Evolutionary conservation across 345 rosid genomes (phyloP).

Genomic region (Camelina laxa): DNA sequence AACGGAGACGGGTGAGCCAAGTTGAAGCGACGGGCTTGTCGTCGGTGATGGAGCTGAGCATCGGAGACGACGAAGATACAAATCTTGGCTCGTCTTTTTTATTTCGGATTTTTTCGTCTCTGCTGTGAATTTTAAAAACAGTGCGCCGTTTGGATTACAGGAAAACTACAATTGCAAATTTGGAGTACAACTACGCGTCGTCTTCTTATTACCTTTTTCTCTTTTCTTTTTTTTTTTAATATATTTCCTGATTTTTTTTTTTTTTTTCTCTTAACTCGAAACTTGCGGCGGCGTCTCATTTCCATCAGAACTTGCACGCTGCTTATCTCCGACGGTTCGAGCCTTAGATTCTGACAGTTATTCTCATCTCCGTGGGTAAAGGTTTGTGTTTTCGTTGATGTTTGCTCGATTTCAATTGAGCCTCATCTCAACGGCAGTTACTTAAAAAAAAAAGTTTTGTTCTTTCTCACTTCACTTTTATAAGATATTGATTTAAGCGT

Average conservation of each 20-base stretch:
- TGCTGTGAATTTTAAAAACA: constrained; percentile 17
- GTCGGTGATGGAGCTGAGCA: constrained; percentile 69
- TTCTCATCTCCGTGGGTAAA: not conserved
- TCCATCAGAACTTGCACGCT: not conserved
- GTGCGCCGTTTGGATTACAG: constrained; percentile 39
- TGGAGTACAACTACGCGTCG: constrained; percentile 32
- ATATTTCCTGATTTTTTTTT: not conserved
- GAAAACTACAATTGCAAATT: constrained; percentile 20
- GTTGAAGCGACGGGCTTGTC: constrained; percentile 60
- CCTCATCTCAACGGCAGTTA: too few species aligned
- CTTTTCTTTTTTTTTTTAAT: too few species aligned
- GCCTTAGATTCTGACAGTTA: not conserved
- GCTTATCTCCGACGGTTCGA: not conserved
- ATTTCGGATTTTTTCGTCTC: not conserved
- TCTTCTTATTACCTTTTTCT: not conserved
- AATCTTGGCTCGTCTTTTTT: not conserved
- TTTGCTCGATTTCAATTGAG: too few species aligned
- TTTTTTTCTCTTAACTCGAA: not conserved
- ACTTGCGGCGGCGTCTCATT: not conserved
- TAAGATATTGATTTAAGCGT: not conserved
- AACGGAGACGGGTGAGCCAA: constrained; percentile 92
- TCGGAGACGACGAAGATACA: constrained; percentile 42
- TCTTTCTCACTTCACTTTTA: not conserved
- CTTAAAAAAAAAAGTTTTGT: not conserved
- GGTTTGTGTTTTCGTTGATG: not conserved